Conservation (phyloP, 2,329 filamentous ascomycete genomes). For the Ceratocystiopsis brevicomis region DNA sequence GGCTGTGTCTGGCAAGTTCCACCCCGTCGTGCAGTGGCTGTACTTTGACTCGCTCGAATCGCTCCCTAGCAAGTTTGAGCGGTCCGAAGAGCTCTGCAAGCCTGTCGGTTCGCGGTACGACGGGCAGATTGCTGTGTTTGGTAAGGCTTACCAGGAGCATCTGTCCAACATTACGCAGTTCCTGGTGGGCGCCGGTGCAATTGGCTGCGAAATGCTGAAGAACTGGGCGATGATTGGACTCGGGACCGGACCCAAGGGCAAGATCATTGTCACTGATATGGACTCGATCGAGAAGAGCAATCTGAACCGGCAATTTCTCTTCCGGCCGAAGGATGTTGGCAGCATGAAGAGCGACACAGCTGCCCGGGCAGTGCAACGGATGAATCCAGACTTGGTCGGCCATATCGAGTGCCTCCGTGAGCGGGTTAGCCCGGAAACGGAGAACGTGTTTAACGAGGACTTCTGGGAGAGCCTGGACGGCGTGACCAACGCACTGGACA, state of each 20-base stretch:
- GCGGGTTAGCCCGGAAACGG: conserved; percentile 77
- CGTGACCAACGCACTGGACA: conserved; percentile 93
- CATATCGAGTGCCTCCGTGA: conserved; percentile 79
- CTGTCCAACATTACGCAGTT: conserved; percentile 81
- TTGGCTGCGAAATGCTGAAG: conserved; percentile 98
- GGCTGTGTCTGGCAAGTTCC: conserved; percentile 92
- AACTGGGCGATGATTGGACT: conserved; percentile 99
- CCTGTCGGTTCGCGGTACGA: conserved; percentile 77
- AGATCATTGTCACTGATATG: conserved; percentile 90
- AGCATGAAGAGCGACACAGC: conserved; percentile 94
- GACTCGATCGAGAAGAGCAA: conserved; percentile 99
- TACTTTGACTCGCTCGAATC: conserved; percentile 98
- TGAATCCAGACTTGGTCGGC: conserved; percentile 83
- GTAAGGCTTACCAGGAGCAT: conserved; percentile 84
- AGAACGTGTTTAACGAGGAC: conserved; percentile 80
- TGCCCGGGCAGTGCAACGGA: conserved; percentile 69
- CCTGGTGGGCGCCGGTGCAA: conserved; percentile 87
- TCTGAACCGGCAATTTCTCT: conserved; percentile 90
- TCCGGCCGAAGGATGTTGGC: conserved; percentile 83
- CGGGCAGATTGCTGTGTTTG: conserved; percentile 92
- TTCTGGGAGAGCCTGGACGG: conserved; percentile 82
- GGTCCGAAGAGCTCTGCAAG: conserved; percentile 75
- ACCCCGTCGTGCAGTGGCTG: conserved; percentile 86
- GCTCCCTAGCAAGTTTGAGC: conserved; percentile 52
- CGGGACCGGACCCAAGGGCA: conserved; percentile 69